Evolutionary conservation across 2,329 filamentous ascomycete species (phyloP).

Genomic region (Xylariaceae sp.): DNA sequence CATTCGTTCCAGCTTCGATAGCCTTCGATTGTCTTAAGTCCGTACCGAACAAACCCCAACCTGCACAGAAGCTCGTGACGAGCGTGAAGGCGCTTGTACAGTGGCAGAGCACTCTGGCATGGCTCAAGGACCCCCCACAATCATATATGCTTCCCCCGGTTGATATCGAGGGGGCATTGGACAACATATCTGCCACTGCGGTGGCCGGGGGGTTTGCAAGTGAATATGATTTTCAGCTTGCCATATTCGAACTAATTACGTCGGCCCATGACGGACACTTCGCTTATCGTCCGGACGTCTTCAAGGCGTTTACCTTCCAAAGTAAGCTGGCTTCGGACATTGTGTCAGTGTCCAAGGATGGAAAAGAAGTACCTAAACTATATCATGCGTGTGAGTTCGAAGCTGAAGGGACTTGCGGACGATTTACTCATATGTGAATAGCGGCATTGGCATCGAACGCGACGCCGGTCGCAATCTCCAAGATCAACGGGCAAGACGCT

Average conservation of each 20-base stretch:
- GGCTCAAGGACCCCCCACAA: slow-evolving; percentile 54
- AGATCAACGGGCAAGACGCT: slow-evolving; percentile 61
- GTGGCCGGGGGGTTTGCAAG: slow-evolving; percentile 46
- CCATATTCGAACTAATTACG: slow-evolving; percentile 55
- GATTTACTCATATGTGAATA: slow-evolving; percentile 20
- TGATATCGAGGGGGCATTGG: slow-evolving; percentile 51
- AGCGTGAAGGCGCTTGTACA: slow-evolving; percentile 46
- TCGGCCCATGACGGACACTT: slow-evolving; percentile 69
- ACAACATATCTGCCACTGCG: slow-evolving; percentile 48
- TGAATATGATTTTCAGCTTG: slow-evolving; percentile 58
- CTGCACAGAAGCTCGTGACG: slow-evolving; percentile 40
- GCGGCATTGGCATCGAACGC: slow-evolving; percentile 23
- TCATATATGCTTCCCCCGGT: slow-evolving; percentile 52
- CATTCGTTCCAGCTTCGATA: slow-evolving; percentile 40
- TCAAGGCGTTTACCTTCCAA: slow-evolving; percentile 54
- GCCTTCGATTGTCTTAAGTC: slow-evolving; percentile 44
- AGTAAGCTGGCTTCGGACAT: slow-evolving; percentile 42
- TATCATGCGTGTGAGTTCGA: slow-evolving; percentile 51
- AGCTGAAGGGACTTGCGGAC: not conserved
- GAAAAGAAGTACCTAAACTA: slow-evolving; percentile 58
- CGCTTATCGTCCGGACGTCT: slow-evolving; percentile 54
- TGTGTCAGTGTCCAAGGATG: slow-evolving; percentile 64
- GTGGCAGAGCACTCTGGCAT: slow-evolving; percentile 52
- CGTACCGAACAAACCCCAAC: slow-evolving; percentile 42
- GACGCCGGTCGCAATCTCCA: slow-evolving; percentile 50